Conservation (phyloP, 495 filamentous ascomycete species). For the Trypethelium eluteriae region DNA sequence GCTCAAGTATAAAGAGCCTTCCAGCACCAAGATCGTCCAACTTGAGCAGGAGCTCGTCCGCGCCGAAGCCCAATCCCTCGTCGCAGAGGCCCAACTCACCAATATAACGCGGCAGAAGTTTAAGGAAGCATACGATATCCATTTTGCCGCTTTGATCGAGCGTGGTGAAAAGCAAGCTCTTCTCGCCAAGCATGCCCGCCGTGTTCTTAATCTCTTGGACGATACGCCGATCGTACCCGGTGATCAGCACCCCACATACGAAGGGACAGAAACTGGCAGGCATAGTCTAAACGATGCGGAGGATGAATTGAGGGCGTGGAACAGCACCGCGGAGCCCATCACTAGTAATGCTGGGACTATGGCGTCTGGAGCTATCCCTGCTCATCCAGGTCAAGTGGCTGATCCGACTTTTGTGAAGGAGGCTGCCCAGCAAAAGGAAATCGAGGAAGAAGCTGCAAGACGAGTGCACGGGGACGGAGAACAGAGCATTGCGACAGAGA, state of each 20-base stretch:
- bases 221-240: conserved; percentile 86
- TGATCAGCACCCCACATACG: conserved; percentile 60
- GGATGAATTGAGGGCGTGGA: conserved; percentile 73
- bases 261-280: conserved; percentile 55
- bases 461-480: not conserved
- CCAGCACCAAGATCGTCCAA: conserved; percentile 62
- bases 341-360: conserved; percentile 33
- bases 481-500: not conserved
- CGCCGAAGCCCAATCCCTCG: conserved; percentile 88
- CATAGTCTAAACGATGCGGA: conserved; percentile 91
- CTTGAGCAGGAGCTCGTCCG: conserved; percentile 94
- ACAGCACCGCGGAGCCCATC: conserved; percentile 51
- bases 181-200: conserved; percentile 78
- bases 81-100: conserved; percentile 92
- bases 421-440: conserved; percentile 6
- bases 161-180: conserved; percentile 94
- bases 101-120: conserved; percentile 91
- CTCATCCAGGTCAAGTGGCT: conserved; percentile 11
- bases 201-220: conserved; percentile 81
- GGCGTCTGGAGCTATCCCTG: conserved; percentile 29
- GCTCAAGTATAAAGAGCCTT: conserved; percentile 82
- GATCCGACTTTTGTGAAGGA: not conserved
- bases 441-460: conserved; percentile 4
- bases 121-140: conserved; percentile 83
- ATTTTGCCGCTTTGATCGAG: conserved; percentile 82